Conservation (phyloP, 2,329 filamentous ascomycete genomes). For the Exophiala mesophila region DNA sequence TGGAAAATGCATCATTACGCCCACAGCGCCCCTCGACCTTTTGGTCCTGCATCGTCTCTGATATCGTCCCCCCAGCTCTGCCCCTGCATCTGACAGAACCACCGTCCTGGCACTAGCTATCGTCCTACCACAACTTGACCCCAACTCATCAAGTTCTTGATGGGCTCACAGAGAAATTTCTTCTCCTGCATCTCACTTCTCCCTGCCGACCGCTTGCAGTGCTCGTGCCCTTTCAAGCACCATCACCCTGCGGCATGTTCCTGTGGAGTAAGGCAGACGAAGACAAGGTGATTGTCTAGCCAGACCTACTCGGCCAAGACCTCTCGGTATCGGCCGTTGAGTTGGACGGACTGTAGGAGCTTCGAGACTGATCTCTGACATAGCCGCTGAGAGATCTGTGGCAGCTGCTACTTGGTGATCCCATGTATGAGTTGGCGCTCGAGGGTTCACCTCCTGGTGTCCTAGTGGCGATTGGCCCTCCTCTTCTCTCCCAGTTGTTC, state of each 20-base stretch:
- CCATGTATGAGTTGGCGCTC: slow-evolving; percentile 1
- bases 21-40: background rate
- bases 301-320: background rate
- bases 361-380: background rate
- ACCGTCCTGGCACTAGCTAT: too few relatives aligned
- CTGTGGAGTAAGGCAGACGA: too few relatives aligned
- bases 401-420: background rate
- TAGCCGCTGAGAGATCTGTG: background rate
- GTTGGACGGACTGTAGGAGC: background rate
- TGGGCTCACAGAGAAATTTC: too few relatives aligned
- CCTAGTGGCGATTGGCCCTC: background rate
- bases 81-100: too few relatives aligned
- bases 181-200: too few relatives aligned
- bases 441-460: background rate
- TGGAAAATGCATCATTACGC: slow-evolving; percentile 1
- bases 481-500: background rate
- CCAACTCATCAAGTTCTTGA: too few relatives aligned
- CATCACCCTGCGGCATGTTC: too few relatives aligned
- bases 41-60: too few relatives aligned
- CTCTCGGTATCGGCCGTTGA: background rate
- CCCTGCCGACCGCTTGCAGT: too few relatives aligned
- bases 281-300: background rate
- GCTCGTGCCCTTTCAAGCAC: too few relatives aligned
- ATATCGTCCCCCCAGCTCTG: too few relatives aligned
- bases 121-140: too few relatives aligned